phyloP scores from a whole-genome alignment of 768 basidiomycete species.

The Serendipita sp. region DNA sequence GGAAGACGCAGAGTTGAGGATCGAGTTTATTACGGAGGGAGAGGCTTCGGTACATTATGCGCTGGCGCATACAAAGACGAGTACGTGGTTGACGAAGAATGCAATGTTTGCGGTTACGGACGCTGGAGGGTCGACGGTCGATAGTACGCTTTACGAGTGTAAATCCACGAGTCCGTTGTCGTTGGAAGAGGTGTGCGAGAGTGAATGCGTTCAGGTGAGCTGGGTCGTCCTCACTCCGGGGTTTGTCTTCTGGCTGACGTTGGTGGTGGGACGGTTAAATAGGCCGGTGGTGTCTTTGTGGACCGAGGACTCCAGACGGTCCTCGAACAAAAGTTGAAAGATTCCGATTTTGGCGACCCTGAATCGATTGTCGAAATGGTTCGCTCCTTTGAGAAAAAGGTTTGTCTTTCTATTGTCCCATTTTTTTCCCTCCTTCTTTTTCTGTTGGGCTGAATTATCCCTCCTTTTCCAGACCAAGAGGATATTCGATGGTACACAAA shows the following conservation, averaged over 20 bases:
- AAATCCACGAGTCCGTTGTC: background rate
- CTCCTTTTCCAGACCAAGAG: constrained; percentile 5
- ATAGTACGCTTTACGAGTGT: constrained; percentile 1
- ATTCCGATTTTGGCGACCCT: background rate
- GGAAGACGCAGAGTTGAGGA: background rate
- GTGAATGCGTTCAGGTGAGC: background rate
- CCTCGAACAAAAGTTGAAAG: background rate
- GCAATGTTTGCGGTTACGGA: background rate
- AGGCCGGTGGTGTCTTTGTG: background rate
- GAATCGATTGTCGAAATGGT: background rate
- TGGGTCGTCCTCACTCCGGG: background rate
- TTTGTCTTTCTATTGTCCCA: background rate
- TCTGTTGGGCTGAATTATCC: background rate
- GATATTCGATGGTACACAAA: background rate
- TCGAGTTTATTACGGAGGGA: constrained; percentile 17
- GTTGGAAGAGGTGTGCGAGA: background rate
- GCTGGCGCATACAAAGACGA: background rate
- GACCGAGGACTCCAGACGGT: background rate
- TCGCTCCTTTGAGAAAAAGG: background rate
- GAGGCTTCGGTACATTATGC: background rate
- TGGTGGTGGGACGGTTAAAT: background rate
- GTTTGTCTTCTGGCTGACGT: background rate
- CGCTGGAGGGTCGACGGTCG: background rate
- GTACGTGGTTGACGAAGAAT: background rate
- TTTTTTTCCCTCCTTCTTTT: too few relatives aligned